Conservation (phyloP, 208 protist genomes). For the Wallacemonas collosoma region DNA sequence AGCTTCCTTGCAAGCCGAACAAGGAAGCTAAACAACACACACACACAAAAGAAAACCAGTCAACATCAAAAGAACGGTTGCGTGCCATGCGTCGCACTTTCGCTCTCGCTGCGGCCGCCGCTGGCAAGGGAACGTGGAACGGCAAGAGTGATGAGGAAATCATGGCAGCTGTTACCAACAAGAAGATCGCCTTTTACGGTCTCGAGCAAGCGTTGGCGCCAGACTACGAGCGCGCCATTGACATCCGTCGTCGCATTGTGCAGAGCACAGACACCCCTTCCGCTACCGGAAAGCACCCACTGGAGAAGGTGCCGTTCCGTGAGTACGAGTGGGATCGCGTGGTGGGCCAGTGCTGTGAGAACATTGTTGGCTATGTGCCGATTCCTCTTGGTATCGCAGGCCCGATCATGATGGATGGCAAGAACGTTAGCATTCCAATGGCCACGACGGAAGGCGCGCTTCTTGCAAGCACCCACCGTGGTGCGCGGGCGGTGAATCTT, state of each 20-base stretch:
- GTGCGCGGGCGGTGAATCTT: constrained; percentile 93
- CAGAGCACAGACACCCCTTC: constrained; percentile 32
- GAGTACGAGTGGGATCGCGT: constrained; percentile 91
- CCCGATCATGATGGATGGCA: constrained; percentile 94
- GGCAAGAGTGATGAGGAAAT: constrained; percentile 71
- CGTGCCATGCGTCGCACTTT: constrained; percentile 34
- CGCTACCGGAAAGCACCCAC: constrained; percentile 25
- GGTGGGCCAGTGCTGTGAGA: constrained; percentile 95
- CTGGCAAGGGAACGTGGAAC: constrained; percentile 47
- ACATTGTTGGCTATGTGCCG: constrained; percentile 97
- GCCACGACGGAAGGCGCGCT: constrained; percentile 98
- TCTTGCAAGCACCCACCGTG: constrained; percentile 96
- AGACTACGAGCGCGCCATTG: constrained; percentile 89
- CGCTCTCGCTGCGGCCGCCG: constrained; percentile 13
- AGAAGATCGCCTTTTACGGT: constrained; percentile 85
- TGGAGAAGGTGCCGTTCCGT: constrained; percentile 86
- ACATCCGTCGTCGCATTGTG: constrained; percentile 82
- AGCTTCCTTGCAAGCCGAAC: not conserved
- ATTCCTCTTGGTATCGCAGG: constrained; percentile 96
- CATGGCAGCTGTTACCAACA: constrained; percentile 60
- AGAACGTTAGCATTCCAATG: constrained; percentile 93
- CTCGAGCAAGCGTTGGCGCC: constrained; percentile 84
- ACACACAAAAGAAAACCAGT: not conserved
- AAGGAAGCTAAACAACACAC: constrained; percentile 12
- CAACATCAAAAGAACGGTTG: not conserved